Evolutionary conservation across 1,284 basidiomycete species (phyloP).

Genomic region (Porphyrellus sp.): DNA sequence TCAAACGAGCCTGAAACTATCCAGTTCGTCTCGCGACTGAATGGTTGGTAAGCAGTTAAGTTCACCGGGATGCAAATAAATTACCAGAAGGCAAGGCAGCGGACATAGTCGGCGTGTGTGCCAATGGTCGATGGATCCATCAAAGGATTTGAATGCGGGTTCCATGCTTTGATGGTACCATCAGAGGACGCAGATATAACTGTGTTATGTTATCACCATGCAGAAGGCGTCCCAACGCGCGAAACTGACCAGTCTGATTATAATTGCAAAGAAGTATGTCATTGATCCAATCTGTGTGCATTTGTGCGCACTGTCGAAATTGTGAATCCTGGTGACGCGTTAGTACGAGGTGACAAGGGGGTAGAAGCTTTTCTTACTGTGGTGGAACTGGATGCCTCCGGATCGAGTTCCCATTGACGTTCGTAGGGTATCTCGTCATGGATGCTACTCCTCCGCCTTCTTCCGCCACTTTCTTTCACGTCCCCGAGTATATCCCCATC

Average conservation of each 20-base stretch:
- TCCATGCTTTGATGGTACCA: constrained; percentile 93
- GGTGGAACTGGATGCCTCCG: constrained; percentile 42
- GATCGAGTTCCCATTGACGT: constrained; percentile 76
- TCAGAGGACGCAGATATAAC: constrained; percentile 96
- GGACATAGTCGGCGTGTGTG: constrained; percentile 90
- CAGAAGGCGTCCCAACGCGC: background rate
- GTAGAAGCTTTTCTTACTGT: constrained; percentile 43
- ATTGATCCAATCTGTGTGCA: constrained; percentile 95
- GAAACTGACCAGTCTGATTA: constrained; percentile 76
- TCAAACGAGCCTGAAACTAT: constrained; percentile 95
- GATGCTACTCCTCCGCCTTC: constrained; percentile 38
- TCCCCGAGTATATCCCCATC: constrained; percentile 78
- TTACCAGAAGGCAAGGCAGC: constrained; percentile 78
- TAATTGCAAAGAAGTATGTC: constrained; percentile 90
- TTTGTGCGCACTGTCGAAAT: constrained; percentile 83
- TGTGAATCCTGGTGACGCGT: constrained; percentile 42
- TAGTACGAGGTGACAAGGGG: constrained; percentile 3
- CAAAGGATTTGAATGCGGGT: constrained; percentile 64
- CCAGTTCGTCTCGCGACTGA: constrained; percentile 74
- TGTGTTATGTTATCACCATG: constrained; percentile 27
- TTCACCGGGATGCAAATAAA: background rate
- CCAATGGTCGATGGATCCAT: constrained; percentile 72
- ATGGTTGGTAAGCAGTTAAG: constrained; percentile 19
- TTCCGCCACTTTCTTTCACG: constrained; percentile 45
- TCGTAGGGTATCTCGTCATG: constrained; percentile 56